These are phyloP conservation scores for Colletotrichum sp. DNA, from an alignment of 2,329 filamentous ascomycete genomes.

Conservation along the genomic window DNA sequence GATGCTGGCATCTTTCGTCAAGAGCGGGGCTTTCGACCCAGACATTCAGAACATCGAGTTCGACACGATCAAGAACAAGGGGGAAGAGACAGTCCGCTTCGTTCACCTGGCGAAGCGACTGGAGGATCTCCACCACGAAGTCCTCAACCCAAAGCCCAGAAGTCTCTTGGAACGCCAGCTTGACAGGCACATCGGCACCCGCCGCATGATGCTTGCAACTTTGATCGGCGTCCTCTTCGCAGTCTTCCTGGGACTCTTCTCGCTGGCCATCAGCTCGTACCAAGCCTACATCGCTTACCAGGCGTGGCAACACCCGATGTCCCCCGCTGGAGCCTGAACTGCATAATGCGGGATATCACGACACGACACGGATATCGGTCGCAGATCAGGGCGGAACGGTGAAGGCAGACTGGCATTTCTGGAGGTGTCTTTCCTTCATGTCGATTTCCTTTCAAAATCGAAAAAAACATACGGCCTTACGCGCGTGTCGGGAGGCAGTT, in stretches of 20 bases:
- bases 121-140: constrained; percentile 21
- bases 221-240: constrained; percentile 25
- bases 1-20: constrained; percentile 1
- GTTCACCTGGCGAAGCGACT: constrained; percentile 19
- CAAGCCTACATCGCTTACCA: constrained; percentile 27
- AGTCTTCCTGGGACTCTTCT: constrained; percentile 19
- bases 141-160: constrained; percentile 20
- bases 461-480: background rate
- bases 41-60: constrained; percentile 14
- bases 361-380: background rate
- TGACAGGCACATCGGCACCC: constrained; percentile 25
- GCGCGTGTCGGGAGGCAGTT: background rate
- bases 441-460: background rate
- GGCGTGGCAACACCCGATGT: constrained; percentile 25
- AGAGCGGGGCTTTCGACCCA: constrained; percentile 15
- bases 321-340: background rate
- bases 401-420: background rate
- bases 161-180: constrained; percentile 20
- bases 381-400: background rate
- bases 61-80: background rate
- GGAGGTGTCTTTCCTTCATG: background rate
- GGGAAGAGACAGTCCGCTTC: constrained; percentile 13
- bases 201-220: constrained; percentile 29
- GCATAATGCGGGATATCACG: too few relatives aligned
- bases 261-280: constrained; percentile 20